These are phyloP conservation scores for Rhytidhysteron rufulum DNA, from an alignment of 2,329 filamentous ascomycete genomes.

Conservation along the genomic window DNA sequence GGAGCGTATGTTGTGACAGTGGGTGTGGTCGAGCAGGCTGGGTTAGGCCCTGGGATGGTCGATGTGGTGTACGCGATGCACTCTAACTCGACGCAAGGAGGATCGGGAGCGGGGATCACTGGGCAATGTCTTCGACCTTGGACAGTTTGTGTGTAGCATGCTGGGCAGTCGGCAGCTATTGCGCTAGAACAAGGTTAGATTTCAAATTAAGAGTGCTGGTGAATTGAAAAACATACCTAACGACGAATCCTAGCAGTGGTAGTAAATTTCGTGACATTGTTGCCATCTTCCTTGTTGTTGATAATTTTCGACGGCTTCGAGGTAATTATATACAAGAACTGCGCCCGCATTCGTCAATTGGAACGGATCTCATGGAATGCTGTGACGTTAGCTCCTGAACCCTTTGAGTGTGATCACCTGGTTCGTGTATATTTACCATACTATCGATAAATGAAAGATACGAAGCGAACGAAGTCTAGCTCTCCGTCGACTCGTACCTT, in stretches of 20 bases:
- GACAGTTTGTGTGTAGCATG: slow-evolving; percentile 7
- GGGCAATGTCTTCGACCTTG: slow-evolving; percentile 2
- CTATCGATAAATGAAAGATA: not conserved
- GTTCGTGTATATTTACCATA: not conserved
- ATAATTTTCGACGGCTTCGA: too few species aligned
- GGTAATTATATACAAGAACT: too few species aligned
- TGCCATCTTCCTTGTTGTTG: too few species aligned
- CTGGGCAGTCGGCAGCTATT: slow-evolving; percentile 1
- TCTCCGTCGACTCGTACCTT: not conserved
- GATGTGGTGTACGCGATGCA: slow-evolving; percentile 1
- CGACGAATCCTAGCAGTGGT: slow-evolving; percentile 21
- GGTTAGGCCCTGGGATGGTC: slow-evolving; percentile 6
- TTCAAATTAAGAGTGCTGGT: slow-evolving; percentile 9
- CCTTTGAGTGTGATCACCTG: slow-evolving; percentile 7
- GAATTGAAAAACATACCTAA: slow-evolving; percentile 14
- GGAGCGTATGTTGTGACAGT: slow-evolving; percentile 4
- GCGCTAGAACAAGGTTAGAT: slow-evolving; percentile 5
- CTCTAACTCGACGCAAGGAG: slow-evolving; percentile 3
- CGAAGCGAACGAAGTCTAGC: not conserved
- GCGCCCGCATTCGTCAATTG: too few species aligned
- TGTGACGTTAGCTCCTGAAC: slow-evolving; percentile 18
- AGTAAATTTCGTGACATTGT: slow-evolving; percentile 19
- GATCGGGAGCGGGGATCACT: not conserved
- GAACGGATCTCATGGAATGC: slow-evolving; percentile 12
- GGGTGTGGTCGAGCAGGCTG: slow-evolving; percentile 4